Base-by-base conservation (phyloP, 2,329 filamentous ascomycete species). In the Fusarium agapanthi region DNA sequence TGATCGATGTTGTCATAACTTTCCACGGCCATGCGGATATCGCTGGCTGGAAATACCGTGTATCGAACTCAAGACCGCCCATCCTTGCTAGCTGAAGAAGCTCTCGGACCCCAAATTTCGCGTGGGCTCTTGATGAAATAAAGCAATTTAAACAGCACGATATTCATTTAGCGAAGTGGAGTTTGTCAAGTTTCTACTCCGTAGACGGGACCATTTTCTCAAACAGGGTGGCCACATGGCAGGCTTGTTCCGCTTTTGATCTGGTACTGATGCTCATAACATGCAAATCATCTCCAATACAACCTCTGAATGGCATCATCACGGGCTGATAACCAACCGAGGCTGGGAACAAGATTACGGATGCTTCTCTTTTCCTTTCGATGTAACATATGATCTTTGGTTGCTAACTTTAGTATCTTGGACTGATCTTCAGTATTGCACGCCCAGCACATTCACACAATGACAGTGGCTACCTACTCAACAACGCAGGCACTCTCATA, bases 181-280 rank as follows among this genome's bases (percentile, higher is more conserved):
- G 63, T 62, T 67, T 35, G 30, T 43, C 35, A n/a, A n/a, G 45
- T 60, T 65, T 75, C 57, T 18, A n/a, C n/a, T n/a, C n/a, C n/a
- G n/a, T n/a, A 51, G 51, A 60, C 16, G 53, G 54, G 34, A 58
- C 48, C 54, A 62, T 65, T 60, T 59, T 37, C 47, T 65, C 45
- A 64, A 67, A 34, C 48, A 44, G 28, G 75, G 74, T 63, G 66
- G 68, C 74, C 75, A 77, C 72, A 77, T 77, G 74, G 75, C 74
- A 74, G 59, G 38, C 37, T 37, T 54, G 50, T 59, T 73, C 65
- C 66, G 53, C 35, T 73, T 67, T 61, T 60, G 65, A 73, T 70
- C 69, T 60, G 37, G 51, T 64, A 28, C 24, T 64, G 57, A 48
- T 48, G 40, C 32, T 28, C 34, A 40, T n/a, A 20, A 47, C 35